Evolutionary conservation across 495 filamentous ascomycete species (phyloP).

Genomic region (Penicillium maclennaniae): DNA sequence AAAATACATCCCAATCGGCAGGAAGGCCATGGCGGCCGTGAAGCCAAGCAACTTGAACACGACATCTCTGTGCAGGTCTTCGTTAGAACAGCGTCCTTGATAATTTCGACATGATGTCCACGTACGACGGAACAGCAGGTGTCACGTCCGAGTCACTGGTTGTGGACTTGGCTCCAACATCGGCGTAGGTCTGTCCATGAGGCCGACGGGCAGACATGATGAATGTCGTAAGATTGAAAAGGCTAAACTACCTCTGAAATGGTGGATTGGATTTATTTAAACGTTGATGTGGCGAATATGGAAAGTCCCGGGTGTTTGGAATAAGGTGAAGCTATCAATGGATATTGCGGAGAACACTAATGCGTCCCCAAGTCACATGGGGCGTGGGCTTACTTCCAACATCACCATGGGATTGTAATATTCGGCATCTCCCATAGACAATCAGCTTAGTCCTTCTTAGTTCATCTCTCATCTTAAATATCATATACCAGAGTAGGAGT

Average conservation of each 20-base stretch:
- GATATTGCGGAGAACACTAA: slow-evolving; percentile 19
- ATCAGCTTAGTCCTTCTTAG: neutral
- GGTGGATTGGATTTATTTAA: neutral
- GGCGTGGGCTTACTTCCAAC: neutral
- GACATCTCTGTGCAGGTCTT: slow-evolving; percentile 56
- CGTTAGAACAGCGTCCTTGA: neutral
- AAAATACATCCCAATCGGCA: slow-evolving; percentile 86
- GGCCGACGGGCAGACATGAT: slow-evolving; percentile 34
- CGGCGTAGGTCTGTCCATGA: slow-evolving; percentile 33
- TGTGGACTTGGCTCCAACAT: slow-evolving; percentile 25
- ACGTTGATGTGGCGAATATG: neutral
- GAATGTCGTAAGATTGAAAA: neutral
- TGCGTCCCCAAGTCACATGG: slow-evolving; percentile 12
- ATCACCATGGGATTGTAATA: neutral
- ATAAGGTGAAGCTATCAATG: slow-evolving; percentile 6
- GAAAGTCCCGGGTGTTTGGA: neutral
- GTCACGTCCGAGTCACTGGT: slow-evolving; percentile 42
- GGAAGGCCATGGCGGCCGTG: slow-evolving; percentile 82
- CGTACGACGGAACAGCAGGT: slow-evolving; percentile 72
- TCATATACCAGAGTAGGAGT: too few relatives aligned
- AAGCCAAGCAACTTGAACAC: slow-evolving; percentile 87
- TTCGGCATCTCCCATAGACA: neutral
- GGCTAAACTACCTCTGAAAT: neutral
- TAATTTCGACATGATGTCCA: slow-evolving; percentile 11
- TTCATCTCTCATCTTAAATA: neutral